Conservation (phyloP, 805 yeast species). For the Scheffersomyces coipomensis region DNA sequence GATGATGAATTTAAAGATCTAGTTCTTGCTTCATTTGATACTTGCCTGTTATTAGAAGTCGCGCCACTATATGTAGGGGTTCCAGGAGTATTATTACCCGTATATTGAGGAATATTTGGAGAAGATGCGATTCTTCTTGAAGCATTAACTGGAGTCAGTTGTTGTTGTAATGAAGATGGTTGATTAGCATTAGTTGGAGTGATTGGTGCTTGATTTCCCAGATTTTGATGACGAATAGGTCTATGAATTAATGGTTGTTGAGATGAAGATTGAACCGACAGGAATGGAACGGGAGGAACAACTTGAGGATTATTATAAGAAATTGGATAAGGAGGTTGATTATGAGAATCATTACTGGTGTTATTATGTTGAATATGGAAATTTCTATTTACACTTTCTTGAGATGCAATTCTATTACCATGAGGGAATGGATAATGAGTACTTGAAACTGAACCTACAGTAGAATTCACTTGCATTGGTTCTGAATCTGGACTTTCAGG, state of each 20-base stretch:
- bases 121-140: constrained; percentile 30
- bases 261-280: background rate
- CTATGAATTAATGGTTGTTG: background rate
- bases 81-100: constrained; percentile 6
- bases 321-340: constrained; percentile 5
- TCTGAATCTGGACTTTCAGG: background rate
- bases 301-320: background rate
- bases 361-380: background rate
- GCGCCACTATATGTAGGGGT: constrained; percentile 8
- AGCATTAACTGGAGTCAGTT: constrained; percentile 2
- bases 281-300: constrained; percentile 1
- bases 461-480: background rate
- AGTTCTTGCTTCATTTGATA: constrained; percentile 17
- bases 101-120: constrained; percentile 18
- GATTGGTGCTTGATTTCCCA: background rate
- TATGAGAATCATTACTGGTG: background rate
- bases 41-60: constrained; percentile 1
- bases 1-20: constrained; percentile 28
- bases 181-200: background rate
- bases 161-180: constrained; percentile 8
- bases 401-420: constrained; percentile 1
- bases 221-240: background rate
- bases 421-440: background rate
- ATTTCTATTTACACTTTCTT: constrained; percentile 1
- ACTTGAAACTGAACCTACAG: background rate